These are phyloP conservation scores for Isabelozyma gotoi DNA, from an alignment of 805 yeast genomes.

Conservation along the genomic window DNA sequence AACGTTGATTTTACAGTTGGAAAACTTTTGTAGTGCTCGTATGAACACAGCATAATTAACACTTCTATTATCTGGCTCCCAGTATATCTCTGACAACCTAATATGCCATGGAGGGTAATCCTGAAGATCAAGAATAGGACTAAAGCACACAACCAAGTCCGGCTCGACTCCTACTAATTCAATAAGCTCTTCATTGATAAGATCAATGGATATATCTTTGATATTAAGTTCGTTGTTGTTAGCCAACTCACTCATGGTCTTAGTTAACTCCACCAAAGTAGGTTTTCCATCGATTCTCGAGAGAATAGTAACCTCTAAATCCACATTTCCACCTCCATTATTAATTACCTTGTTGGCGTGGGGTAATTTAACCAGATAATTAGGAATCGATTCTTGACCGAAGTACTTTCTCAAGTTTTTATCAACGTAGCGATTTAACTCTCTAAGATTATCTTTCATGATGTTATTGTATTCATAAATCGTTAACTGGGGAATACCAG, in stretches of 20 bases:
- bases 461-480: slow-evolving; percentile 81
- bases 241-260: slow-evolving; percentile 78
- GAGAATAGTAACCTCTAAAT: slow-evolving; percentile 64
- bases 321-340: slow-evolving; percentile 34
- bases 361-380: slow-evolving; percentile 62
- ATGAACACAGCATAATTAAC: slow-evolving; percentile 83
- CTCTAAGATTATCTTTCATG: slow-evolving; percentile 50
- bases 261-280: slow-evolving; percentile 84
- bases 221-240: slow-evolving; percentile 56
- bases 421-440: slow-evolving; percentile 54
- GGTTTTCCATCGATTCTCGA: slow-evolving; percentile 84
- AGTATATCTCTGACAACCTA: slow-evolving; percentile 83
- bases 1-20: slow-evolving; percentile 82
- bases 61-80: slow-evolving; percentile 82
- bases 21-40: slow-evolving; percentile 70
- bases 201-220: slow-evolving; percentile 68
- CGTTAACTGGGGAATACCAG: slow-evolving; percentile 73
- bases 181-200: slow-evolving; percentile 70
- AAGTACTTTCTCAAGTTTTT: slow-evolving; percentile 67
- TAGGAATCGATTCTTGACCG: slow-evolving; percentile 69
- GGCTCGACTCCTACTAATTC: slow-evolving; percentile 91
- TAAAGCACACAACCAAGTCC: slow-evolving; percentile 79
- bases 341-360: slow-evolving; percentile 53
- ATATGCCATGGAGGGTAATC: slow-evolving; percentile 99
- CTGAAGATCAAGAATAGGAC: slow-evolving; percentile 84